phyloP scores from a whole-genome alignment of 495 filamentous ascomycete genomes.

The Hypoxylon fragiforme region DNA sequence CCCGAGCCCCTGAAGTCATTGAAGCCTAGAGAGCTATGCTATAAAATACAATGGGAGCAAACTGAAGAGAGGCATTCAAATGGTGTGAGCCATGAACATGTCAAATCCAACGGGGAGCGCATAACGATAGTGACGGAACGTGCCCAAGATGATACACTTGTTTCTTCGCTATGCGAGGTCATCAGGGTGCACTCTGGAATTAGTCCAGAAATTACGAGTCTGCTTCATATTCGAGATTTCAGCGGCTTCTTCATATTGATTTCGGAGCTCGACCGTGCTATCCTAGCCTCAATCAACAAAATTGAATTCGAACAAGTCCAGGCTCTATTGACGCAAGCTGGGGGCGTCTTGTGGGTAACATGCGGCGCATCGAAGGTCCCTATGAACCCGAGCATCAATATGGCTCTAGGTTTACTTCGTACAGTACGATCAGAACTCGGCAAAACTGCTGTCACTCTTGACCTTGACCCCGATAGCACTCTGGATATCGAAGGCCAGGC shows the following conservation, averaged over 20 bases:
- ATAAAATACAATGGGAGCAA: constrained; percentile 51
- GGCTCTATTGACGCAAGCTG: constrained; percentile 41
- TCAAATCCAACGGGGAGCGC: constrained; percentile 23
- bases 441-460: constrained; percentile 40
- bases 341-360: constrained; percentile 47
- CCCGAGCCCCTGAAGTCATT: background rate
- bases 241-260: constrained; percentile 38
- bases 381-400: constrained; percentile 39
- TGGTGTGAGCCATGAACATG: constrained; percentile 14
- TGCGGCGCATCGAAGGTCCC: constrained; percentile 43
- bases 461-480: constrained; percentile 39
- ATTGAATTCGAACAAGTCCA: constrained; percentile 41
- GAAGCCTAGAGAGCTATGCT: constrained; percentile 42
- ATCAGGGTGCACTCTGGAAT: constrained; percentile 41
- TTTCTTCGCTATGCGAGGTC: constrained; percentile 35
- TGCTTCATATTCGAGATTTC: constrained; percentile 32
- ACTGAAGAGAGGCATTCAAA: constrained; percentile 19
- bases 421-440: constrained; percentile 43
- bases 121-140: constrained; percentile 46
- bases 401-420: constrained; percentile 45
- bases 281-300: constrained; percentile 34
- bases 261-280: constrained; percentile 33
- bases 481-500: constrained; percentile 34
- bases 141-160: constrained; percentile 42
- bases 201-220: constrained; percentile 30